Evolutionary conservation across 2,329 filamentous ascomycete genomes (phyloP), one percentile per base, ranked within the genome.

Genomic region (Polytolypa hystricis): DNA sequence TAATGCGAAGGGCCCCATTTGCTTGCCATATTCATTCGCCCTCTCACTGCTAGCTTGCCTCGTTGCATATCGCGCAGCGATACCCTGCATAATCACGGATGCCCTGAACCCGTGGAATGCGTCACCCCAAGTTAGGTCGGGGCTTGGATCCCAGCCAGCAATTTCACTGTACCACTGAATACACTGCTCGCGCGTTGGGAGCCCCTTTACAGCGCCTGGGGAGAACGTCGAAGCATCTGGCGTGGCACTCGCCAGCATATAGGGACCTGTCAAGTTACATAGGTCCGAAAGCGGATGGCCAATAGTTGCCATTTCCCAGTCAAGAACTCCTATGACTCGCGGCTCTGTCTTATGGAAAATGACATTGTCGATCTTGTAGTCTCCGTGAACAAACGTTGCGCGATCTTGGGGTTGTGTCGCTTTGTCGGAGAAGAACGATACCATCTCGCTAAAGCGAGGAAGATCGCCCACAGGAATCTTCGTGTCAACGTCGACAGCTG

Each of bases 261-360:
- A 63, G 4, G 63, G 57, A 34, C 61, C 56, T 37, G 58, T 66
- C 48, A 96, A 68, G 61, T 96, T 96, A 58, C 79, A 79, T 27
- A 96, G 67, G 56, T 98, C 91, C 4, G 83, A 89, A 15, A 96
- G 73, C 1, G 91, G 91, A 58, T 98, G 89, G n/a, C 91, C 91
- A 37, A 95, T 79, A 0, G 91, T 96, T 23, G 85, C 86, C 85
- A 98, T 94, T 66, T 96, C 91, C 89, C 89, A 96, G 64, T 98
- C 91, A 4, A 96, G 65, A 37, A 96, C 86, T 3, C 89, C 91
- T 60, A 96, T 87, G 9, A 96, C 87, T 36, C 79, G 70, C 4
- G 87, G 77, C 57, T 89, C 81, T 0, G 83, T 87, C 62, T 83
- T 82, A 65, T 95, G 84, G 58, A 93, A 98, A 27, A 91, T 77